These are phyloP conservation scores for Puccinia hordei DNA, from an alignment of 1,284 basidiomycete genomes.

Conservation along the genomic window DNA sequence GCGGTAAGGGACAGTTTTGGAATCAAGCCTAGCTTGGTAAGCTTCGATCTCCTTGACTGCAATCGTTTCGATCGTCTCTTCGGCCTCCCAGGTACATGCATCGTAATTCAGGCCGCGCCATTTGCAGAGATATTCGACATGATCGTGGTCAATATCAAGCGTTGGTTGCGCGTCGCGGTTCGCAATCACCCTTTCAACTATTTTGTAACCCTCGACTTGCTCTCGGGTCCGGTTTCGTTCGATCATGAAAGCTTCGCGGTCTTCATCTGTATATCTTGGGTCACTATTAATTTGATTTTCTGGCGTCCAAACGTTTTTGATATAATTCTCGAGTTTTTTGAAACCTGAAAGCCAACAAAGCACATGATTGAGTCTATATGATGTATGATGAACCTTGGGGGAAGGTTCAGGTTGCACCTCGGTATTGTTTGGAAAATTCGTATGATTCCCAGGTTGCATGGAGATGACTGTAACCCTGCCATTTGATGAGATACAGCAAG, in stretches of 20 bases:
- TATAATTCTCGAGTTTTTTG: conserved; percentile 98
- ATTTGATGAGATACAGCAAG: conserved; percentile 62
- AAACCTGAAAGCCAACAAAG: conserved; percentile 66
- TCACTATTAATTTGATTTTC: conserved; percentile 73
- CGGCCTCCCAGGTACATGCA: conserved; percentile 92
- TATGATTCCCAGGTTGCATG: conserved; percentile 55
- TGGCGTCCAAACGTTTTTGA: conserved; percentile 72
- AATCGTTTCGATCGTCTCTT: conserved; percentile 59
- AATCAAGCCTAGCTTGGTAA: conserved; percentile 75
- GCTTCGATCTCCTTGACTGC: conserved; percentile 72
- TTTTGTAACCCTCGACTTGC: conserved; percentile 84
- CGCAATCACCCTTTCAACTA: conserved; percentile 85
- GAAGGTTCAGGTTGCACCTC: conserved; percentile 83
- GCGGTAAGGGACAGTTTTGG: conserved; percentile 82
- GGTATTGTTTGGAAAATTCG: conserved; percentile 63
- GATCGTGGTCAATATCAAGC: conserved; percentile 65
- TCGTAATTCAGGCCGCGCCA: conserved; percentile 94
- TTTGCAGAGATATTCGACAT: conserved; percentile 91
- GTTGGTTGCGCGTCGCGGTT: conserved; percentile 70
- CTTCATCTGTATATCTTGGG: conserved; percentile 77
- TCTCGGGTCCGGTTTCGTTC: conserved; percentile 88
- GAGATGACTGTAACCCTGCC: conserved; percentile 62
- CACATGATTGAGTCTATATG: conserved; percentile 56
- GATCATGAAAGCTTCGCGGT: conserved; percentile 75
- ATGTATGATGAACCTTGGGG: conserved; percentile 75